Conservation (phyloP, 2,329 filamentous ascomycete genomes). For the Myriosclerotinia duriaeana region DNA sequence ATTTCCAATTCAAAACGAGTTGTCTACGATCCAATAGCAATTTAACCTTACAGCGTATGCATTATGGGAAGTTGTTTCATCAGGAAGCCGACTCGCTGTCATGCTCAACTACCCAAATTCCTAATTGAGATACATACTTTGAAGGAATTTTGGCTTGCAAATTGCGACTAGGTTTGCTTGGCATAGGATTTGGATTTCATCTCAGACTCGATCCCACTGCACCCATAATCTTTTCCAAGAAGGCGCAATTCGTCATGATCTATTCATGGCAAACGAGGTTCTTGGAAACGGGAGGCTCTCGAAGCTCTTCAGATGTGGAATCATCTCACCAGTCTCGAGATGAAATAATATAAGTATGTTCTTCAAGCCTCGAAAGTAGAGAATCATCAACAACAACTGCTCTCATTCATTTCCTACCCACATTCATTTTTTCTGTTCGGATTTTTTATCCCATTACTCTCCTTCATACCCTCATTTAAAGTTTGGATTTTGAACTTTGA, state of each 20-base stretch:
- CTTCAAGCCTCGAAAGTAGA: not conserved
- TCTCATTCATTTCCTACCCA: constrained; percentile 23
- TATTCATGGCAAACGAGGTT: constrained; percentile 16
- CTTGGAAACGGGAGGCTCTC: not conserved
- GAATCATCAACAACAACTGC: constrained; percentile 22
- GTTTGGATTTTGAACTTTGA: not conserved
- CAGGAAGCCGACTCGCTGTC: not conserved
- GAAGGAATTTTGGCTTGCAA: constrained; percentile 11
- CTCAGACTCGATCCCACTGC: constrained; percentile 16
- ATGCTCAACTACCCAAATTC: not conserved
- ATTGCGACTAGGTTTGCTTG: constrained; percentile 4
- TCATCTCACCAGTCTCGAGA: not conserved
- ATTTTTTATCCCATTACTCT: constrained; percentile 23
- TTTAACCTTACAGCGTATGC: not conserved
- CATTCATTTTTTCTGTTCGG: constrained; percentile 21
- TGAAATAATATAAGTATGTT: constrained; percentile 20
- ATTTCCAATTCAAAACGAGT: not conserved
- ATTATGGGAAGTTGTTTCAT: not conserved
- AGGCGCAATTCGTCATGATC: constrained; percentile 13
- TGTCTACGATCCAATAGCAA: not conserved
- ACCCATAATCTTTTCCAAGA: constrained; percentile 8
- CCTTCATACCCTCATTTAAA: constrained; percentile 20
- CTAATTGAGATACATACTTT: not conserved
- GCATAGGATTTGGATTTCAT: constrained; percentile 19
- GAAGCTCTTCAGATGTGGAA: not conserved